Evolutionary conservation across 257 asterid genomes (phyloP).

Genomic region (Ilex asprella): DNA sequence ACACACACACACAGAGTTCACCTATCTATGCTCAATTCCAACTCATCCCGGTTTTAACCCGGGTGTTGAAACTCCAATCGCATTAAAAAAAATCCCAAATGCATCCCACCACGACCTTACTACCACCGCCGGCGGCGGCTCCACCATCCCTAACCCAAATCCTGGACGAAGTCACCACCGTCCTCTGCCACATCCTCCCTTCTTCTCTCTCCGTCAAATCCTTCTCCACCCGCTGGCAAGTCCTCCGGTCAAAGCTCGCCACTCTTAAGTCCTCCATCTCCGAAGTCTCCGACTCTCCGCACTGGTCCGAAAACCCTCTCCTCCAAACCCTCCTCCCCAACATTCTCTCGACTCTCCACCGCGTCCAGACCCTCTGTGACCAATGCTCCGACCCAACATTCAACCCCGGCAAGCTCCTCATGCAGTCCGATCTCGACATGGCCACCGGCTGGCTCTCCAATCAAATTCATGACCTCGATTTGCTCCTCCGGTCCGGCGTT

Average conservation of each 20-base stretch:
- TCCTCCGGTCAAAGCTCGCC: constrained; percentile 53
- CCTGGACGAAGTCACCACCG: constrained; percentile 27
- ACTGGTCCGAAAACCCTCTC: constrained; percentile 75
- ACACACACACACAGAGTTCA: too few species aligned
- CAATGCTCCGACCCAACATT: constrained; percentile 35
- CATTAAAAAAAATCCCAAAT: constrained; percentile 6
- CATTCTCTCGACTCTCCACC: constrained; percentile 48
- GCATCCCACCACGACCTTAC: constrained; percentile 33
- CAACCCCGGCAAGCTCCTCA: constrained; percentile 68
- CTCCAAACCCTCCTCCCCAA: constrained; percentile 51
- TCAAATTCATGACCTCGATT: constrained; percentile 60
- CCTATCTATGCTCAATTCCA: too few species aligned
- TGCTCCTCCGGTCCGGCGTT: constrained; percentile 83
- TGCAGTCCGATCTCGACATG: constrained; percentile 99
- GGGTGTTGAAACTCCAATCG: too few species aligned
- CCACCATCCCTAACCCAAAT: constrained; percentile 28
- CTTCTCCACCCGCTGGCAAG: constrained; percentile 72
- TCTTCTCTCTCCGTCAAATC: constrained; percentile 41
- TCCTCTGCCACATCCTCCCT: constrained; percentile 45
- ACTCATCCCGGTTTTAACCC: constrained; percentile 3
- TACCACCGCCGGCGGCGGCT: constrained; percentile 8
- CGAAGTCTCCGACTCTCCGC: constrained; percentile 53
- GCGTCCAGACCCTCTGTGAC: constrained; percentile 43
- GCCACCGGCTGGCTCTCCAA: constrained; percentile 74
- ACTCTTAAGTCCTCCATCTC: constrained; percentile 37